Percentiles rank a stretch among this genome's conserved stretches.
phyloP scores from a whole-genome alignment of 1,284 basidiomycete species.

The Moniliella sp. region DNA sequence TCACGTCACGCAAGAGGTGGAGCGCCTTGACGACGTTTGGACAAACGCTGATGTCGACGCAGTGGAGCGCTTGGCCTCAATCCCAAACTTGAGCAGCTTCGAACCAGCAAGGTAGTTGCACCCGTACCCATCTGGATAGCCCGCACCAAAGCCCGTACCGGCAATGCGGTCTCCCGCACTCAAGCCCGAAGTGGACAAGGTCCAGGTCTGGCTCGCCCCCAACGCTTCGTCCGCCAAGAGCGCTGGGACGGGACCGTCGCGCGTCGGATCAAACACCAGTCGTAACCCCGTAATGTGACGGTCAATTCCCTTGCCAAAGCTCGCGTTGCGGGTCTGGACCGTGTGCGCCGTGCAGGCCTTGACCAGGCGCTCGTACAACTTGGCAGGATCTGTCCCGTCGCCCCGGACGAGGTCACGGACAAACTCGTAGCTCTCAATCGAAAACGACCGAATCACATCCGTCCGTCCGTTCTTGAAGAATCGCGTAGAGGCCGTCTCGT shows the following conservation, averaged over 20 bases:
- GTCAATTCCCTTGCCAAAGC: constrained; percentile 67
- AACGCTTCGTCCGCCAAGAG: constrained; percentile 48
- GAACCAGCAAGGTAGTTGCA: constrained; percentile 50
- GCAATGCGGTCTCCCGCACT: constrained; percentile 67
- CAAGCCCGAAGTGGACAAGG: constrained; percentile 71
- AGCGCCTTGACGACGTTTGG: constrained; percentile 48
- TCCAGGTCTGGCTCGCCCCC: constrained; percentile 59
- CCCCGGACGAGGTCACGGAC: constrained; percentile 51
- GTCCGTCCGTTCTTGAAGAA: constrained; percentile 73
- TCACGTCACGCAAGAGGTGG: constrained; percentile 47
- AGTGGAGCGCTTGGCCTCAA: constrained; percentile 55
- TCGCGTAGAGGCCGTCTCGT: constrained; percentile 83
- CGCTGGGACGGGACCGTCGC: too few species aligned
- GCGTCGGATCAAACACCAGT: constrained; percentile 36
- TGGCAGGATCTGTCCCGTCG: constrained; percentile 35
- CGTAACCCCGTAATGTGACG: constrained; percentile 71
- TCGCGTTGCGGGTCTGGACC: constrained; percentile 53
- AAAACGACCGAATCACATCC: constrained; percentile 67
- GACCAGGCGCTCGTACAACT: constrained; percentile 43
- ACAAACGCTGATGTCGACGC: constrained; percentile 59
- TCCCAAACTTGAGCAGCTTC: constrained; percentile 68
- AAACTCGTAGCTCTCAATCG: constrained; percentile 54
- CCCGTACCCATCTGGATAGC: constrained; percentile 19
- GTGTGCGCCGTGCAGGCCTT: constrained; percentile 55
- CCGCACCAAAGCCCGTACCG: constrained; percentile 53